Conservation (phyloP, 495 filamentous ascomycete genomes). For the Rostrohypoxylon terebratum region DNA sequence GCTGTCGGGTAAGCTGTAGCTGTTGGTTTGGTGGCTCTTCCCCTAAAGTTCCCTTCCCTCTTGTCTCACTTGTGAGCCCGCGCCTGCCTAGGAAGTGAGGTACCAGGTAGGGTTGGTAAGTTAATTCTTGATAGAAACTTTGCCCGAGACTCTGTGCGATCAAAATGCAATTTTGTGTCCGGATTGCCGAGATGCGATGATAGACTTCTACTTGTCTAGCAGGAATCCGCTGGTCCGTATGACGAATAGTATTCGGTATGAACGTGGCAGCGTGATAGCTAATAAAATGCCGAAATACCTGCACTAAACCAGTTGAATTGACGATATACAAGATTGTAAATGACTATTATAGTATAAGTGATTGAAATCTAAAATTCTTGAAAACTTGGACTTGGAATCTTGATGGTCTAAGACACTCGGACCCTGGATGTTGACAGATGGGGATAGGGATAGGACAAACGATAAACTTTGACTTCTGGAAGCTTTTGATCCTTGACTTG, state of each 20-base stretch:
- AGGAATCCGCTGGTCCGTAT: slow-evolving; percentile 23
- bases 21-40: slow-evolving; percentile 14
- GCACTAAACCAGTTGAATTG: slow-evolving; percentile 10
- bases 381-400: background rate
- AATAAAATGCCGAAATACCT: slow-evolving; percentile 19
- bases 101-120: background rate
- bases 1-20: slow-evolving; percentile 5
- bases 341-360: background rate
- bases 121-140: background rate
- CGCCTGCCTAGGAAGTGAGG: slow-evolving; percentile 18
- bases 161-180: background rate
- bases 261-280: slow-evolving; percentile 35
- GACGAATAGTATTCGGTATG: slow-evolving; percentile 1
- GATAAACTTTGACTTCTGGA: slow-evolving; percentile 18
- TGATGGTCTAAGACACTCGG: slow-evolving; percentile 22
- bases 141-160: background rate
- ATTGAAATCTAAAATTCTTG: slow-evolving; percentile 1
- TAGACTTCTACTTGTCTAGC: slow-evolving; percentile 15
- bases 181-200: slow-evolving; percentile 11
- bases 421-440: slow-evolving; percentile 17
- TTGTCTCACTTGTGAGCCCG: slow-evolving; percentile 16
- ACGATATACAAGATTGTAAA: slow-evolving; percentile 6
- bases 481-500: slow-evolving; percentile 8
- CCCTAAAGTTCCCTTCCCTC: no score
- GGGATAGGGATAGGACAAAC: slow-evolving; percentile 8